phyloP scores from a whole-genome alignment of 2,329 filamentous ascomycete genomes.

The Ophiostoma sp. region DNA sequence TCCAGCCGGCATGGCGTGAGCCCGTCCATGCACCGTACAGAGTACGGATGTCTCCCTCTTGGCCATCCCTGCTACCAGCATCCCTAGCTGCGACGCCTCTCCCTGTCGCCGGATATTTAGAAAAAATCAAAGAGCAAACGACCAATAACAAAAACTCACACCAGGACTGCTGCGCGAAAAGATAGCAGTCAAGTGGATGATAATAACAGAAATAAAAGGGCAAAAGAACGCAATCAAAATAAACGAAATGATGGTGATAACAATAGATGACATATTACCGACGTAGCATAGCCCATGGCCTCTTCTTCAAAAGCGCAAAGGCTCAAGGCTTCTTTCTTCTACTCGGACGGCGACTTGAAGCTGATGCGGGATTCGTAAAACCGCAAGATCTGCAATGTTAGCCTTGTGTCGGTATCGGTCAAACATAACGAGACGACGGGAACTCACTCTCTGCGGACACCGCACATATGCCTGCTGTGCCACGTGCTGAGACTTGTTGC shows the following conservation, averaged over 20 bases:
- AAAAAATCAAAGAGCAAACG: background rate
- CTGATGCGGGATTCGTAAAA: constrained; percentile 57
- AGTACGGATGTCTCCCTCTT: background rate
- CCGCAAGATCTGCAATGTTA: constrained; percentile 47
- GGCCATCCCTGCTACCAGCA: background rate
- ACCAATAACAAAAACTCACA: background rate
- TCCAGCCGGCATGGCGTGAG: background rate
- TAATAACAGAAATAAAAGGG: background rate
- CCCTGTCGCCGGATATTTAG: background rate
- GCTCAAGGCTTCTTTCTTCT: background rate
- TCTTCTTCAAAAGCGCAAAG: background rate
- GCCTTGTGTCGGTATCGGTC: background rate
- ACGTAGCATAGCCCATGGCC: background rate
- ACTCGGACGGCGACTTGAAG: constrained; percentile 25
- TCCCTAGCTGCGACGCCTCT: background rate
- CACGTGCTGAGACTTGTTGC: constrained; percentile 67
- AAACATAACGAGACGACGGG: too few species aligned
- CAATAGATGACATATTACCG: background rate
- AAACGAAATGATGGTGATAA: too few species aligned
- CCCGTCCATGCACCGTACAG: background rate
- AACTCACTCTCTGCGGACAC: constrained; percentile 66
- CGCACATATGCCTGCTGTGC: constrained; percentile 65
- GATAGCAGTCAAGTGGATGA: background rate
- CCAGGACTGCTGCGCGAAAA: background rate
- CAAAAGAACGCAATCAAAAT: background rate